Conservation (phyloP, 2,329 filamentous ascomycete species). For the Sporothrix sp. region DNA sequence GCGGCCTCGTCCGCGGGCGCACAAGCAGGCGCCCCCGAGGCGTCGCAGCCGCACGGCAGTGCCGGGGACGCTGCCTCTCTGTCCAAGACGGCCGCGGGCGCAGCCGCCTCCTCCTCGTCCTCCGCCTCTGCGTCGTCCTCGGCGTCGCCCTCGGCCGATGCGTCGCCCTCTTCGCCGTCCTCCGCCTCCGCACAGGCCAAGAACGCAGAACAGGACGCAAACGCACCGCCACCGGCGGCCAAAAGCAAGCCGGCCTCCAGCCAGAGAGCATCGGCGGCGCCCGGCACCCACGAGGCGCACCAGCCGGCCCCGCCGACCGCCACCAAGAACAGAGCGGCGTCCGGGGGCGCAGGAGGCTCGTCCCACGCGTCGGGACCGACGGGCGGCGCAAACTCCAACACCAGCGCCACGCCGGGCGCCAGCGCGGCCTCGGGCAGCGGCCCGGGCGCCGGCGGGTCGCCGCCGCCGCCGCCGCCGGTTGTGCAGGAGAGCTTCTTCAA, state of each 20-base stretch:
- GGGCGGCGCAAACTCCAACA: conserved; percentile 25
- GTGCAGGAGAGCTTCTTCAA: conserved; percentile 99
- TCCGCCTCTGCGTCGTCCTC: background rate
- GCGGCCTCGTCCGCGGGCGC: background rate
- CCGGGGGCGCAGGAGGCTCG: background rate
- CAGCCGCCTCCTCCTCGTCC: conserved; percentile 1
- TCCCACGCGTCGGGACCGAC: background rate
- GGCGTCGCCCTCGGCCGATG: background rate
- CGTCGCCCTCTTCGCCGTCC: background rate
- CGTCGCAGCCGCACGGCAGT: too few relatives aligned
- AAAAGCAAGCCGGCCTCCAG: background rate
- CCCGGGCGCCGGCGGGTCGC: conserved; percentile 21
- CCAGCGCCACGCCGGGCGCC: conserved; percentile 25
- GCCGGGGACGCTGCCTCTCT: too few relatives aligned
- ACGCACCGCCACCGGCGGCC: background rate
- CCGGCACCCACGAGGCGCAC: background rate
- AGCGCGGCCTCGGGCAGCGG: background rate
- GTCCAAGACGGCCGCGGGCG: too few relatives aligned
- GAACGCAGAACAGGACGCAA: background rate
- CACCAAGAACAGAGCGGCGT: conserved; percentile 21
- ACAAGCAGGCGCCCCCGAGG: too few relatives aligned
- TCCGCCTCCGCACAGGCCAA: background rate
- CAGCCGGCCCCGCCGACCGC: conserved; percentile 1
- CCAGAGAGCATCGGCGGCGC: conserved; percentile 12
- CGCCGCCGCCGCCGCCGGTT: conserved; percentile 48